Conservation (phyloP, 2,329 filamentous ascomycete genomes). For the Alternaria ventricosa region DNA sequence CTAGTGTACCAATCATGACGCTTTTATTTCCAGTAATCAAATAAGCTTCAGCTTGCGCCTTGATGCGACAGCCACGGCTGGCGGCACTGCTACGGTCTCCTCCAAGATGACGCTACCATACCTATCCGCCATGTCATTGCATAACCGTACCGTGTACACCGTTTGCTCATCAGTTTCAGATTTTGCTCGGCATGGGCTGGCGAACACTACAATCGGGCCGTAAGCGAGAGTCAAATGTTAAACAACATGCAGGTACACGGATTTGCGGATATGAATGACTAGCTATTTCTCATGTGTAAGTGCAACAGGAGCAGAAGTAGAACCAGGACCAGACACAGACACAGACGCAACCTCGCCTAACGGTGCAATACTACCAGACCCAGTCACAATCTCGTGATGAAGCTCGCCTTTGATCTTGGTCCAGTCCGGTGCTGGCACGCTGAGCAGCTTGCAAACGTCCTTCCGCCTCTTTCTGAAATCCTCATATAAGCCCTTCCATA, state of each 20-base stretch:
- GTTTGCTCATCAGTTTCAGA: constrained; percentile 14
- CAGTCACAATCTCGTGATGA: constrained; percentile 26
- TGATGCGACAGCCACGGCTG: neutral
- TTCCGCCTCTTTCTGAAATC: constrained; percentile 52
- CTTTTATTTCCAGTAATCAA: neutral
- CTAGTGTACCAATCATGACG: neutral
- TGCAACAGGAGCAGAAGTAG: neutral
- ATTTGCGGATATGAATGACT: constrained; percentile 5
- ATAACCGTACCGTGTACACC: neutral
- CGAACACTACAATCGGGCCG: constrained; percentile 9
- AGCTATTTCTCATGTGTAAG: neutral
- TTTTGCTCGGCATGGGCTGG: neutral
- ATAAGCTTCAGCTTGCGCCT: constrained; percentile 2
- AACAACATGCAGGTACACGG: constrained; percentile 11
- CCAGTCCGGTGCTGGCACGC: constrained; percentile 50
- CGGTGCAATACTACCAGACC: constrained; percentile 32
- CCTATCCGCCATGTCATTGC: neutral
- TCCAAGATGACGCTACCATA: constrained; percentile 5
- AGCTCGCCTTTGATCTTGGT: constrained; percentile 30
- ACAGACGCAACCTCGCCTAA: constrained; percentile 9
- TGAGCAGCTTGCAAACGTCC: constrained; percentile 49
- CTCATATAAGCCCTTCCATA: constrained; percentile 55
- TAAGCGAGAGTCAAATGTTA: neutral
- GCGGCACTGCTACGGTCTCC: neutral
- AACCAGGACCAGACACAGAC: neutral